Base-by-base conservation (phyloP, 1,284 basidiomycete genomes). In the Coniophora puteana region DNA sequence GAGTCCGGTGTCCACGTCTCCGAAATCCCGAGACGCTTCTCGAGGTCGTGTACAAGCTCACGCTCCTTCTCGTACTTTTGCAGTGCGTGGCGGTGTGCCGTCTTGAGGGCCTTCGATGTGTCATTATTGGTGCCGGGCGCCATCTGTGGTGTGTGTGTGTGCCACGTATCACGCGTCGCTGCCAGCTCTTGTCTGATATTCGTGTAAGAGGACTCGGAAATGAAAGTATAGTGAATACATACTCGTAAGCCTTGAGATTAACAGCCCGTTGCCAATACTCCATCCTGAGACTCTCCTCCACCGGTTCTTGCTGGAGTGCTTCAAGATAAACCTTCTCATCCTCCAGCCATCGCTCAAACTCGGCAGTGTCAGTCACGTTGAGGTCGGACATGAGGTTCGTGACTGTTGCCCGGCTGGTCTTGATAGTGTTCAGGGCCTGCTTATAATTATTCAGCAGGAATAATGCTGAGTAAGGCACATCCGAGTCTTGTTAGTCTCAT, bases 381-480 rank as follows among this genome's bases (percentile, higher is more conserved):
- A 45, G 43, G 8, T 47, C 41, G 21, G 28, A 22, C 51, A 53
- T 52, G 5, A 50, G 33, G 12, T 37, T 16, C 1, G 46, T 24
- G 7, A 61, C 41, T 2, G 39, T 38, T 2, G 25, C 12, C 18
- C 48, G 24, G 2, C 42, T 41, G 4, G 41, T 20, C 2, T 29
- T 25, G 6, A 56, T 23, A 24, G 59, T 49, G 7, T 53, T 43
- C 1, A 58, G 38, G 3, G 58, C 60, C 36, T 60, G 58, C 28
- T 46, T 46, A 40, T 59, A 60, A 44, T 59, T 56, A 31, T 51
- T 49, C 7, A 49, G 28, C 11, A 59, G 32, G 38, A 61, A 58
- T 26, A 40, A 51, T 16, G 51, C 51, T 52, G 10, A 13, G 17
- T 4, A n/a, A 12, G 16, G 17, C 17, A n/a, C 18, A 18, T 41